Evolutionary conservation across 176 grass and related monocot genomes (phyloP).

Genomic region (Typha latifolia): DNA sequence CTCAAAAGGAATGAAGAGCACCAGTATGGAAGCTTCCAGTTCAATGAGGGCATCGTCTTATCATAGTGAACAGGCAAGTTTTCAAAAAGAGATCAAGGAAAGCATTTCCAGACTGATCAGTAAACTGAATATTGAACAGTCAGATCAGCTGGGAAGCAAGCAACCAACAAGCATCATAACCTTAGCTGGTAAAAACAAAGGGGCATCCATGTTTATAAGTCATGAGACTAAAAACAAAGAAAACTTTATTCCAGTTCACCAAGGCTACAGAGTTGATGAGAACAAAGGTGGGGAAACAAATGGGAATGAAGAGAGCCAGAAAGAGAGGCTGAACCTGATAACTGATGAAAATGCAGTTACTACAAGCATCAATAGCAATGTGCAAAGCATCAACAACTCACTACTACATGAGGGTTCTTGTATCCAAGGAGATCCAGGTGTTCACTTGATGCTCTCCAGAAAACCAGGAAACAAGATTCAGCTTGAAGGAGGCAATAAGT

Average conservation of each 20-base stretch:
- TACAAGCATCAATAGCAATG: constrained; percentile 59
- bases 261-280: not conserved
- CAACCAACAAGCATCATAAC: constrained; percentile 35
- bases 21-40: not conserved
- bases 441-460: constrained; percentile 40
- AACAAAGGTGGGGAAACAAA: not conserved
- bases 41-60: not conserved
- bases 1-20: not conserved
- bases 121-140: constrained; percentile 20
- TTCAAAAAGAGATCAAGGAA: constrained; percentile 48
- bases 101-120: constrained; percentile 34
- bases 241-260: not conserved
- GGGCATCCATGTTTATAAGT: constrained; percentile 52
- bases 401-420: constrained; percentile 49
- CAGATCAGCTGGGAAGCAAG: not conserved
- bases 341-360: constrained; percentile 1
- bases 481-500: no score
- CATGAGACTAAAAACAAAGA: constrained; percentile 7
- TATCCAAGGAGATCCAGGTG: constrained; percentile 31
- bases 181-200: constrained; percentile 65
- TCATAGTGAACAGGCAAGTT: not conserved
- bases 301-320: not conserved
- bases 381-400: constrained; percentile 83
- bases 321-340: constrained; percentile 2
- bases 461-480: constrained; percentile 13